A percentile compares a stretch with the other conserved stretches of the same genome.
Evolutionary conservation across 768 basidiomycete species (phyloP).

Genomic region (Boletus tylopilopsis): DNA sequence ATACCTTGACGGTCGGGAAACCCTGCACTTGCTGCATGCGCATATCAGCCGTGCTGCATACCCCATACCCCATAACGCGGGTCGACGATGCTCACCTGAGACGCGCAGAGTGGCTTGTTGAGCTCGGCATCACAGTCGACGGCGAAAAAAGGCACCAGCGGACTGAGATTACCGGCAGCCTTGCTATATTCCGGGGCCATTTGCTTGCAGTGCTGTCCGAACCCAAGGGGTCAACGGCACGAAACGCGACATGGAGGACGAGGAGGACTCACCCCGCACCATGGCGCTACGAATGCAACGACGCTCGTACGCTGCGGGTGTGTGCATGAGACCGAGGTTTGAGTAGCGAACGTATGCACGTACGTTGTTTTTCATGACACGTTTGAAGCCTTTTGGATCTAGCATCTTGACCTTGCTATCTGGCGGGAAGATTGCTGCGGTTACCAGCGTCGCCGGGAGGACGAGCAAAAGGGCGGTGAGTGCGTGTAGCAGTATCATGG

Average conservation of each 20-base stretch:
- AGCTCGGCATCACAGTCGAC: conserved; percentile 85
- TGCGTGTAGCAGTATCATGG: conserved; percentile 26
- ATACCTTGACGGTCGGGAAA: conserved; percentile 93
- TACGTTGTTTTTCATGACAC: conserved; percentile 74
- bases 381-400: conserved; percentile 64
- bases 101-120: conserved; percentile 80
- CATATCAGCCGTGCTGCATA: too few species aligned
- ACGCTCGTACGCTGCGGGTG: conserved; percentile 59
- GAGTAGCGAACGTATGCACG: conserved; percentile 25
- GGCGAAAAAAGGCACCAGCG: conserved; percentile 84
- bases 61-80: background rate
- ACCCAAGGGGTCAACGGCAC: too few species aligned
- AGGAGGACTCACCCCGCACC: conserved; percentile 86
- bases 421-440: conserved; percentile 44
- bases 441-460: conserved; percentile 35
- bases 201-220: conserved; percentile 69
- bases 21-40: conserved; percentile 65
- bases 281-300: conserved; percentile 92
- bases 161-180: conserved; percentile 73
- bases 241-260: too few species aligned
- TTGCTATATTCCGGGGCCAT: conserved; percentile 85
- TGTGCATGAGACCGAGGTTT: background rate
- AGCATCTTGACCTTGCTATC: conserved; percentile 70
- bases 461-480: conserved; percentile 17
- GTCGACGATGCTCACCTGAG: conserved; percentile 48